Evolutionary conservation across 1,139 yeast genomes (phyloP).

Genomic region (Candida anutae): DNA sequence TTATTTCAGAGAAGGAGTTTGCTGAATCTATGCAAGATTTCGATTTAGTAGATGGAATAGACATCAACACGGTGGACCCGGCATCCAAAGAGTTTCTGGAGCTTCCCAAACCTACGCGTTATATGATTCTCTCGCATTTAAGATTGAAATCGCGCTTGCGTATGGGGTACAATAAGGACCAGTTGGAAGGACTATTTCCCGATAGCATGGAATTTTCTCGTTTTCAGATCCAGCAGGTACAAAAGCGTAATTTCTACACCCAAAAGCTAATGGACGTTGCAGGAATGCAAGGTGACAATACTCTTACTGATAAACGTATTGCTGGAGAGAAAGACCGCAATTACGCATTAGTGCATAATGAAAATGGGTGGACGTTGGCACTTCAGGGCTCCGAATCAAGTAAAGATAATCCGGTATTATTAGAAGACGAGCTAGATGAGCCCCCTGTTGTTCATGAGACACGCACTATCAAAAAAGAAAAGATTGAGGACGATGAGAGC

Average conservation of each 20-base stretch:
- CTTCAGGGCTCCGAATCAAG: slow-evolving; percentile 39
- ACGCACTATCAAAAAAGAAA: not conserved
- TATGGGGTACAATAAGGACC: slow-evolving; percentile 90
- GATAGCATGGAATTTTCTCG: slow-evolving; percentile 83
- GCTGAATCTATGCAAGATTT: slow-evolving; percentile 48
- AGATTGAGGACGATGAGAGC: slow-evolving; percentile 13
- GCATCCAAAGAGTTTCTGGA: slow-evolving; percentile 55
- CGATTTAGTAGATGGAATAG: slow-evolving; percentile 65
- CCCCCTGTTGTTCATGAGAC: not conserved
- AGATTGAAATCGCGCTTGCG: slow-evolving; percentile 80
- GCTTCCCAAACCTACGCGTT: slow-evolving; percentile 77
- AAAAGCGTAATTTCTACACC: slow-evolving; percentile 82
- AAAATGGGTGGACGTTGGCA: slow-evolving; percentile 83
- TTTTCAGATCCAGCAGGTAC: slow-evolving; percentile 90
- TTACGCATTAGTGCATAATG: slow-evolving; percentile 68
- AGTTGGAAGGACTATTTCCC: slow-evolving; percentile 73
- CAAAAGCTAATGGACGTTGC: slow-evolving; percentile 79
- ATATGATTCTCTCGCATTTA: slow-evolving; percentile 77
- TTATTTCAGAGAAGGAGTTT: slow-evolving; percentile 68
- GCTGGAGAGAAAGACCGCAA: slow-evolving; percentile 78
- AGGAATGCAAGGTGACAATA: slow-evolving; percentile 67
- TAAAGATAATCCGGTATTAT: slow-evolving; percentile 32
- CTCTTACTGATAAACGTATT: slow-evolving; percentile 44
- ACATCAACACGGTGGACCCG: slow-evolving; percentile 63
- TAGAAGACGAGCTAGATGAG: slow-evolving; percentile 29